Evolutionary conservation across 1,284 basidiomycete species (phyloP).

Genomic region (Melampsora americana): DNA sequence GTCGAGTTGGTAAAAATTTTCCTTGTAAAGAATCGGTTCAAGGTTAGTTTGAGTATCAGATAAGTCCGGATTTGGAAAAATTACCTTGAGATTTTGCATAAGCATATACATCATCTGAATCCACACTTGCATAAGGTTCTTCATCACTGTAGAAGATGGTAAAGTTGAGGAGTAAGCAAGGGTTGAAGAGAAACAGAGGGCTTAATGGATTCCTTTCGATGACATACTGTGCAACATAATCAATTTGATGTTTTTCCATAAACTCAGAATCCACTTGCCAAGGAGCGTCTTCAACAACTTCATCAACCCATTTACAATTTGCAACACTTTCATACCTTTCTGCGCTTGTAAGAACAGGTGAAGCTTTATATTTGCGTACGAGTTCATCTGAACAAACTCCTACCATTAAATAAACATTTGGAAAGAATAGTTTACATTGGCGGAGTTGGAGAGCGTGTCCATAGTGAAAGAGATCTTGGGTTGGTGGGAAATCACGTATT

Average conservation of each 20-base stretch:
- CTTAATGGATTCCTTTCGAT: background rate
- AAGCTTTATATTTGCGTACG: conserved; percentile 69
- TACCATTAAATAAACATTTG: conserved; percentile 78
- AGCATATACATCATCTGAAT: conserved; percentile 42
- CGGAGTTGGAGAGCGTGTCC: conserved; percentile 89
- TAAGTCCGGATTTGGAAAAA: background rate
- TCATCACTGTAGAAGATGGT: conserved; percentile 15
- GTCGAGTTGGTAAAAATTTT: conserved; percentile 88
- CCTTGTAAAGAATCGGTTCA: conserved; percentile 59
- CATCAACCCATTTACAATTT: conserved; percentile 96
- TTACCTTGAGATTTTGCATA: conserved; percentile 34
- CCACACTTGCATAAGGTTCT: conserved; percentile 31
- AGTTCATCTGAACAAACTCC: conserved; percentile 83
- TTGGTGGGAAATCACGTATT: conserved; percentile 56
- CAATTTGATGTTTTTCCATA: conserved; percentile 77
- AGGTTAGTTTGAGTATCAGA: background rate
- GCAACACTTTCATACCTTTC: conserved; percentile 86
- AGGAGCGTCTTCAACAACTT: conserved; percentile 87
- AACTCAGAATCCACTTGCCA: conserved; percentile 85
- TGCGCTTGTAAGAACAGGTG: conserved; percentile 75
- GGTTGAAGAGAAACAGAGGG: background rate
- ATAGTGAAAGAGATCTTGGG: conserved; percentile 92
- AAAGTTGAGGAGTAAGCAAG: background rate
- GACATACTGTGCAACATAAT: conserved; percentile 81
- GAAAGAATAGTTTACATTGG: conserved; percentile 89